These are phyloP conservation scores for Streptanthus diversifolius DNA, from an alignment of 345 rosid genomes.

Conservation along the genomic window DNA sequence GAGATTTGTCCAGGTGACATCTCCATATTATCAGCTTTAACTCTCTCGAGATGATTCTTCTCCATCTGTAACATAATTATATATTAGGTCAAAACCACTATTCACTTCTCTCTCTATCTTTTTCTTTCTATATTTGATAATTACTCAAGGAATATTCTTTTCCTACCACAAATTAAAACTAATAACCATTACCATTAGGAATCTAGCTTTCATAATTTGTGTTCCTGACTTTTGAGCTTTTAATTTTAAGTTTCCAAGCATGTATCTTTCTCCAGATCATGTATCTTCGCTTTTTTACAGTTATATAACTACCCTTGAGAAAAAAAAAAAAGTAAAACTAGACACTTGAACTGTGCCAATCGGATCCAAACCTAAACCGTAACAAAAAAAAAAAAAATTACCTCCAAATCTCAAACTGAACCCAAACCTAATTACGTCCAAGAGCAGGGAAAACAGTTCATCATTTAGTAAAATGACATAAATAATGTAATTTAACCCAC, in stretches of 20 bases:
- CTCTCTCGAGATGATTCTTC: neutral
- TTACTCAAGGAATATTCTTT: neutral
- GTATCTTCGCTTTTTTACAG: neutral
- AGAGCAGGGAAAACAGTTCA: neutral
- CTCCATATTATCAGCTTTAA: slow-evolving; percentile 10
- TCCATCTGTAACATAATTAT: slow-evolving; percentile 20
- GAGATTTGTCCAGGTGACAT: slow-evolving; percentile 21
- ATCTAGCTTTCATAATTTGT: neutral
- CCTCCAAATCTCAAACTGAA: neutral
- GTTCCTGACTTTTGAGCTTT: neutral
- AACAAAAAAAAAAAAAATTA: neutral
- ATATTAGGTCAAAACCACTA: neutral
- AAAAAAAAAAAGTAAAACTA: neutral
- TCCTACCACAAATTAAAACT: neutral
- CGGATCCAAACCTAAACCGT: neutral
- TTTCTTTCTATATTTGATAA: neutral
- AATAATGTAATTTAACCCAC: neutral
- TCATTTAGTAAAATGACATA: neutral
- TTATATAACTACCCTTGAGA: neutral
- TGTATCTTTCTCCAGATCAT: neutral
- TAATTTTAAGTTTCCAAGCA: neutral
- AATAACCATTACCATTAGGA: neutral
- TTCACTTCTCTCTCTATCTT: neutral
- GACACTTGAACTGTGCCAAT: neutral
- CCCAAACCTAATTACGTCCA: neutral